Conservation (phyloP, 257 asterid genomes). For the Thymus quinquecostatus region DNA sequence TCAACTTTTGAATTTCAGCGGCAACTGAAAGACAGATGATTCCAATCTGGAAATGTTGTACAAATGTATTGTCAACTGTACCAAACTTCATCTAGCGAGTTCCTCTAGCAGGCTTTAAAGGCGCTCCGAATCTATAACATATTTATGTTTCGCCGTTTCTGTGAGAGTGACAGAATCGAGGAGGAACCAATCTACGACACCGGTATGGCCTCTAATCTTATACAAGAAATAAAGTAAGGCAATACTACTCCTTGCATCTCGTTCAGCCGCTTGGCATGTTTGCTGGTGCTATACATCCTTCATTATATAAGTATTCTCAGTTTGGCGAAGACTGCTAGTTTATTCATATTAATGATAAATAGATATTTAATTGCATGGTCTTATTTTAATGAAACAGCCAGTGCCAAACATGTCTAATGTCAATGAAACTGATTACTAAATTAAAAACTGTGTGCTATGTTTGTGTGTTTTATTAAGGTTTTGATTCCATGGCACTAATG, state of each 20-base stretch:
- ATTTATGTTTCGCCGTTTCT: background rate
- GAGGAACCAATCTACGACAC: background rate
- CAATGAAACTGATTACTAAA: background rate
- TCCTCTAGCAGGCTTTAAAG: too few relatives aligned
- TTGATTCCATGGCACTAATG: background rate
- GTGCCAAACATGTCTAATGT: background rate
- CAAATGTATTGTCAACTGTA: background rate
- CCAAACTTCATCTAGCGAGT: too few relatives aligned
- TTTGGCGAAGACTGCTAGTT: too few relatives aligned
- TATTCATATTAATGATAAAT: background rate
- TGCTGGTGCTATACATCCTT: background rate
- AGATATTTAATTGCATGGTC: background rate
- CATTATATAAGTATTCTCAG: too few relatives aligned
- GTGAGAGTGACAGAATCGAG: constrained; percentile 5
- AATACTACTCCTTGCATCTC: background rate
- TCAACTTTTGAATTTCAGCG: constrained; percentile 52
- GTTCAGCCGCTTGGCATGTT: constrained; percentile 16
- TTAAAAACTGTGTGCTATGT: background rate
- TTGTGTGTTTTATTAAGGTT: background rate
- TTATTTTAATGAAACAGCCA: background rate
- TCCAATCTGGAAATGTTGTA: constrained; percentile 26
- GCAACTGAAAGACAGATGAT: constrained; percentile 75
- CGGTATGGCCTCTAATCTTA: background rate
- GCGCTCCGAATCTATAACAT: background rate
- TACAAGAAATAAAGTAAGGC: constrained; percentile 3